Conservation (phyloP, 208 protist species). For the Vickermania ingenoplastis region DNA sequence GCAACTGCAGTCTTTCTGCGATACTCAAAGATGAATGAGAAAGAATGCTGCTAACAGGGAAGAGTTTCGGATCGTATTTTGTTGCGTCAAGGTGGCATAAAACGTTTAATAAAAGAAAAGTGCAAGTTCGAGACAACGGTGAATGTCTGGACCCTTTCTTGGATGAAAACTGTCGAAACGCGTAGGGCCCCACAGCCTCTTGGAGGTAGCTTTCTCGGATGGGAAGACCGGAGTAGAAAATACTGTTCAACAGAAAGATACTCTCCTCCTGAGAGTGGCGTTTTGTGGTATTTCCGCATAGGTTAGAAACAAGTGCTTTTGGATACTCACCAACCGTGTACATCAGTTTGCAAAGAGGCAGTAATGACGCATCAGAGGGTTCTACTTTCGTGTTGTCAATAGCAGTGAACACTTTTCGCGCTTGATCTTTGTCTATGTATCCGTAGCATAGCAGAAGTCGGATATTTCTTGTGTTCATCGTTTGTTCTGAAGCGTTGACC, state of each 20-base stretch:
- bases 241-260: not conserved
- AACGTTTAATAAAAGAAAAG: conserved; percentile 1
- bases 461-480: not conserved
- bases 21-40: not conserved
- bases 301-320: not conserved
- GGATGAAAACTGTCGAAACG: not conserved
- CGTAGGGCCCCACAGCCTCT: not conserved
- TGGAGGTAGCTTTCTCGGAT: not conserved
- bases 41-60: not conserved
- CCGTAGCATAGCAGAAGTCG: not conserved
- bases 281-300: not conserved
- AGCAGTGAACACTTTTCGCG: not conserved
- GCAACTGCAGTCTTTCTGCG: not conserved
- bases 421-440: not conserved
- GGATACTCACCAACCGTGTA: not conserved
- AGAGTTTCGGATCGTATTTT: not conserved
- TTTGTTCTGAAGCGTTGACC: too few species aligned
- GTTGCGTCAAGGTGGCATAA: not conserved
- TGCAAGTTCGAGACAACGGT: not conserved
- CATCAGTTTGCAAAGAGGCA: not conserved
- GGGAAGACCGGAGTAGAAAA: not conserved
- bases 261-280: not conserved
- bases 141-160: not conserved
- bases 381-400: not conserved
- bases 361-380: not conserved